These are phyloP conservation scores for Teunomyces gatunensis DNA, from an alignment of 805 yeast species.

Conservation along the genomic window DNA sequence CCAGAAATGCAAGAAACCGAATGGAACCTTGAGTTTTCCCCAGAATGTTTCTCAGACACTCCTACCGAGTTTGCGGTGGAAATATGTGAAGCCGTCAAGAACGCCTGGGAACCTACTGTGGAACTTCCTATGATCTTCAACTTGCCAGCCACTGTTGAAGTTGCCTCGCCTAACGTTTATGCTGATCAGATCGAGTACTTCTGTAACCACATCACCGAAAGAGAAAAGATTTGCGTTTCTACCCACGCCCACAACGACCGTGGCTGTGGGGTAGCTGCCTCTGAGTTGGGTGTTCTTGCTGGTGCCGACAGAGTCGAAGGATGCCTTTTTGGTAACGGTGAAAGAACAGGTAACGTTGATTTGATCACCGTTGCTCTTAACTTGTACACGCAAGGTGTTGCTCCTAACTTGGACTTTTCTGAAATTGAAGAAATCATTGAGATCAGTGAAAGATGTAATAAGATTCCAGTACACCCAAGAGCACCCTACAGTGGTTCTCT, in stretches of 20 bases:
- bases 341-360: constrained; percentile 83
- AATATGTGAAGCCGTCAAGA: constrained; percentile 76
- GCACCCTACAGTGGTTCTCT: constrained; percentile 81
- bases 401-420: constrained; percentile 70
- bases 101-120: constrained; percentile 75
- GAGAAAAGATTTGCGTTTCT: constrained; percentile 69
- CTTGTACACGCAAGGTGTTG: constrained; percentile 74
- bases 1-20: constrained; percentile 59
- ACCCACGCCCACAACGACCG: constrained; percentile 78
- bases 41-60: constrained; percentile 76
- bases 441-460: constrained; percentile 72
- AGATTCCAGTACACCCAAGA: constrained; percentile 69
- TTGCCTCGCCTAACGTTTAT: constrained; percentile 69
- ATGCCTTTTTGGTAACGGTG: constrained; percentile 80
- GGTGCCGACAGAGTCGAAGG: constrained; percentile 87
- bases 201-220: constrained; percentile 61
- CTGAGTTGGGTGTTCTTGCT: constrained; percentile 74
- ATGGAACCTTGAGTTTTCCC: constrained; percentile 75
- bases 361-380: constrained; percentile 71
- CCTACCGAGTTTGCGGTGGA: constrained; percentile 71
- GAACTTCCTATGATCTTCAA: constrained; percentile 75
- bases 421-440: constrained; percentile 65
- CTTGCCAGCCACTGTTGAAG: constrained; percentile 80
- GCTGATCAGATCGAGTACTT: constrained; percentile 82
- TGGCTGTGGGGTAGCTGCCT: constrained; percentile 83